Conservation (phyloP, 2,329 filamentous ascomycete species). For the Colletotrichum sp. region DNA sequence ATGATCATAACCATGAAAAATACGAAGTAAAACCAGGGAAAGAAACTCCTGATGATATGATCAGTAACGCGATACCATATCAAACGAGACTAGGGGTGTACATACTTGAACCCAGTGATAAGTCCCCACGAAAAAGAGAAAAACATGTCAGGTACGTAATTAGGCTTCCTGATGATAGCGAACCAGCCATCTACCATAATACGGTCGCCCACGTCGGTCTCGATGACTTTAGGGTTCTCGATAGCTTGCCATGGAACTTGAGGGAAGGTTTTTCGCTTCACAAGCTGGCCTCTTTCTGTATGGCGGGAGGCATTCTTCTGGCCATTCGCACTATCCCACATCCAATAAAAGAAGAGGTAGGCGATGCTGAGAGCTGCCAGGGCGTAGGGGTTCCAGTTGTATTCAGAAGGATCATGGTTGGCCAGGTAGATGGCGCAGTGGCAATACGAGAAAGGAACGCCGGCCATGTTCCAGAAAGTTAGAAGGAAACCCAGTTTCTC, state of each 20-base stretch:
- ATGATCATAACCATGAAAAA: conserved; percentile 86
- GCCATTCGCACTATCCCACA: conserved; percentile 83
- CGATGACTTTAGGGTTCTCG: conserved; percentile 74
- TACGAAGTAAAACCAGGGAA: conserved; percentile 89
- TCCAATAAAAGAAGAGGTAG: conserved; percentile 80
- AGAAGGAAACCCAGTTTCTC: conserved; percentile 92
- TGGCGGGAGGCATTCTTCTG: conserved; percentile 86
- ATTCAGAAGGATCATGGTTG: conserved; percentile 73
- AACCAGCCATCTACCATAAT: conserved; percentile 73
- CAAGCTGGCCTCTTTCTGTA: conserved; percentile 67
- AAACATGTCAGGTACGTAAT: conserved; percentile 55
- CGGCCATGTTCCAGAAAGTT: conserved; percentile 87
- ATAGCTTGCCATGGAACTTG: conserved; percentile 80
- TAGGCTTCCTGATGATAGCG: conserved; percentile 60
- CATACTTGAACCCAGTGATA: conserved; percentile 53
- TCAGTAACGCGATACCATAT: neutral
- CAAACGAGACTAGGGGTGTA: neutral
- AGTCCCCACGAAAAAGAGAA: conserved; percentile 58
- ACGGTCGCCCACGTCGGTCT: conserved; percentile 70
- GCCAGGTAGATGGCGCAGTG: conserved; percentile 84
- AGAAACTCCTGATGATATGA: conserved; percentile 60
- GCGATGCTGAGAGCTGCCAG: conserved; percentile 51
- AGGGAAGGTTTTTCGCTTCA: conserved; percentile 76
- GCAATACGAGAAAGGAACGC: conserved; percentile 82
- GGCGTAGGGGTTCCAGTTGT: conserved; percentile 68